phyloP scores from a whole-genome alignment of 75 land plant genomes.

The Picea sitchensis region DNA sequence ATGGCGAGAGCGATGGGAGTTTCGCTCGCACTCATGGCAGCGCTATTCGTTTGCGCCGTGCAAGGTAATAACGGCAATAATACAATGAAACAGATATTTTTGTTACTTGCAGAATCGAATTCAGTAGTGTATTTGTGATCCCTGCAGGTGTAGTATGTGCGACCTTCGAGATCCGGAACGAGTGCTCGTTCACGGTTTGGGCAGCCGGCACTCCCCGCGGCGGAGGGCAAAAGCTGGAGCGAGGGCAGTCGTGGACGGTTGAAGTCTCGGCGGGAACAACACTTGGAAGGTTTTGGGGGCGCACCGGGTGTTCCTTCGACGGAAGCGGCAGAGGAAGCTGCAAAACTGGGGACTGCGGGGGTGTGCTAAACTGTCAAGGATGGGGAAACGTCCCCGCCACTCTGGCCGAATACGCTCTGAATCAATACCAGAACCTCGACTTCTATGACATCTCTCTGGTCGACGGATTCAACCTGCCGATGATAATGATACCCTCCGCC shows the following conservation, averaged over 20 bases:
- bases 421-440: slow-evolving; percentile 14
- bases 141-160: background rate
- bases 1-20: no score
- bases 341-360: slow-evolving; percentile 35
- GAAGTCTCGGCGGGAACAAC: background rate
- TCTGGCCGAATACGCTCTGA: slow-evolving; percentile 36
- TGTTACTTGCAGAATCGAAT: no score
- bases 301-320: slow-evolving; percentile 38
- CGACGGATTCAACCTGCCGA: slow-evolving; percentile 41
- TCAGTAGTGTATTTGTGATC: no score
- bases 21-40: no score
- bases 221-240: background rate
- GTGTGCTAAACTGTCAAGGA: slow-evolving; percentile 25
- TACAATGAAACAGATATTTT: no score
- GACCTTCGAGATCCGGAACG: background rate
- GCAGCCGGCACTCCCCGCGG: background rate
- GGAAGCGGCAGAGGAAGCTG: slow-evolving; percentile 16
- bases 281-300: slow-evolving; percentile 35
- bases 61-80: no score
- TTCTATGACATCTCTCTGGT: slow-evolving; percentile 45
- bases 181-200: background rate
- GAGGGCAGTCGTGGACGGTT: slow-evolving; percentile 1
- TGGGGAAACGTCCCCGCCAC: slow-evolving; percentile 33
- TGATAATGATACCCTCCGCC: slow-evolving; percentile 16
- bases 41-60: no score